Base-by-base conservation (phyloP, 106 monocot genomes). In the Dendrobium officinale region DNA sequence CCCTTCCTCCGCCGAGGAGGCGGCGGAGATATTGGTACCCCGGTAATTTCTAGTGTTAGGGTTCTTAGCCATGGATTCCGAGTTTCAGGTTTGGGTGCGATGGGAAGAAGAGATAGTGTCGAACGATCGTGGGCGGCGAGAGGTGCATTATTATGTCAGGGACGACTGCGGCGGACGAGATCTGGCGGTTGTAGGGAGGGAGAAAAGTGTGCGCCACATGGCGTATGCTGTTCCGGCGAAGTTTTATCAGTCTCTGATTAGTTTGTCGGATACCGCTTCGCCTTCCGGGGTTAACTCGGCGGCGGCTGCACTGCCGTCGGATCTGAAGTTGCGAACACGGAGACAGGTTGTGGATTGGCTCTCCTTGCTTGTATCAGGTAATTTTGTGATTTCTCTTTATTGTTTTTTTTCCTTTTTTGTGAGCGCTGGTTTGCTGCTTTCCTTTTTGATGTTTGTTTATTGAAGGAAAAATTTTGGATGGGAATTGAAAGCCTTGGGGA, bases 311-410 rank as follows among this genome's bases (percentile, higher is more conserved):
- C 20, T 75, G 78, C 78, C 78, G 42, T 55, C 47, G 9, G 59
- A 56, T 73, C 77, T 88, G 75, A 87, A 86, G 83, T 91, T 89
- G 91, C 83, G 87, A 61, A 90, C 97, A 4, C 83, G 92, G 78
- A 80, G 97, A 79, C 94, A 97, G 88, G 92, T 94, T 70, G 79
- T 97, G n/a, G 90, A 92, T 80, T 97, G 94, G 94, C 90, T 97
- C 31, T 81, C 88, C 37, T 86, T 88, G 17, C 20, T 94, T 45
- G 87, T 97, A 11, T 86, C 90, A 79, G 97, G 97, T 97, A 44
- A 42, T n/a, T 74, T 44, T 2, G n/a, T 19, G 5, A 42, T 20
- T n/a, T 44, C 20, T 3, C 31, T 42, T 20, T 43, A 6, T 19
- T 33, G 1, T 8, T 77, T 77, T 17, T 26, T 68, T 77, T 74